phyloP scores from a whole-genome alignment of 129 eudicot species.

The Chrysanthemum seticuspe region DNA sequence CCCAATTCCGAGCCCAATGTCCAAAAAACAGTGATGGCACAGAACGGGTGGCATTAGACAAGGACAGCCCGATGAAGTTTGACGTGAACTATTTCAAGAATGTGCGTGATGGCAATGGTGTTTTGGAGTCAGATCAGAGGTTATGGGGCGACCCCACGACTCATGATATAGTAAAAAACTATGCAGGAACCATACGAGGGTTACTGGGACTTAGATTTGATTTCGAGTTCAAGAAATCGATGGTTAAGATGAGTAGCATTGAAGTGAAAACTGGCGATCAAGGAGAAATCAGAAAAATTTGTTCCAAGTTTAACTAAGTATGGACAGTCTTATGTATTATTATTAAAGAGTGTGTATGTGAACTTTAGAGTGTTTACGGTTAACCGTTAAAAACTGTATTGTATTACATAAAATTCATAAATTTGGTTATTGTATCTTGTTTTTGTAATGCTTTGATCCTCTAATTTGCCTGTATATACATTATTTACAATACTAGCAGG shows the following conservation, averaged over 20 bases:
- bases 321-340: constrained; percentile 15
- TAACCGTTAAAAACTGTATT: constrained; percentile 8
- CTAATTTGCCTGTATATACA: too few relatives aligned
- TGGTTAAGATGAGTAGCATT: constrained; percentile 85
- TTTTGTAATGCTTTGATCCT: not conserved
- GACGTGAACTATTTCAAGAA: constrained; percentile 72
- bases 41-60: constrained; percentile 59
- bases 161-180: constrained; percentile 51
- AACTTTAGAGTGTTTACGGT: constrained; percentile 6
- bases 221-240: constrained; percentile 67
- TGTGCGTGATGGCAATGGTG: constrained; percentile 61
- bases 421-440: not conserved
- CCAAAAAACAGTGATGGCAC: constrained; percentile 56
- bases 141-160: constrained; percentile 62
- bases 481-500: not conserved
- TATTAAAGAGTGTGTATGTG: constrained; percentile 13
- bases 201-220: constrained; percentile 63
- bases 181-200: constrained; percentile 75
- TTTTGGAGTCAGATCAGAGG: constrained; percentile 80
- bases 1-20: constrained; percentile 43
- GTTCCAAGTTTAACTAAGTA: constrained; percentile 56
- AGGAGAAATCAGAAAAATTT: constrained; percentile 72
- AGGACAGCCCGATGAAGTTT: constrained; percentile 47
- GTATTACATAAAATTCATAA: constrained; percentile 14
- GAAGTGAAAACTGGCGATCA: constrained; percentile 75